phyloP scores from a whole-genome alignment of 148 eudicot genomes.

The Rhododendron vialii region DNA sequence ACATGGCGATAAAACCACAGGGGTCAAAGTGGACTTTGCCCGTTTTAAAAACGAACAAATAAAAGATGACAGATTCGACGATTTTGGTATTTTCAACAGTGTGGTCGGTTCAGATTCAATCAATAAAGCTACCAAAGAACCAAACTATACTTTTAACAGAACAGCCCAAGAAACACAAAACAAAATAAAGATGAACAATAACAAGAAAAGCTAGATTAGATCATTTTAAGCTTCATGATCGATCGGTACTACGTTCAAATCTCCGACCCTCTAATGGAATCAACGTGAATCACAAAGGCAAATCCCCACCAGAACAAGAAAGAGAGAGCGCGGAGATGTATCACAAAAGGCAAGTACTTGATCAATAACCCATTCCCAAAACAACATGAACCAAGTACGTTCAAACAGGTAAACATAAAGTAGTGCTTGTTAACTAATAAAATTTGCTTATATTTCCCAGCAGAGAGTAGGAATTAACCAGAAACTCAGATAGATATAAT shows the following conservation, averaged over 20 bases:
- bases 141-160: not conserved
- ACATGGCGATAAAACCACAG: no score
- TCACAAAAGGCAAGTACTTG: not conserved
- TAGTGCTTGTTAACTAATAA: not conserved
- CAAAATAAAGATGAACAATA: not conserved
- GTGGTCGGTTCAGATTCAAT: not conserved
- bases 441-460: not conserved
- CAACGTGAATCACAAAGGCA: not conserved
- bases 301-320: not conserved
- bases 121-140: not conserved
- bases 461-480: no score
- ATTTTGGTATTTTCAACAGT: not conserved
- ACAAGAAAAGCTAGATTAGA: not conserved
- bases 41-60: not conserved
- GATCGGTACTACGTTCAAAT: not conserved
- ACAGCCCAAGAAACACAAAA: not conserved
- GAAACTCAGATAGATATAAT: not conserved
- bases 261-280: not conserved
- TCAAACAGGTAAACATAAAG: no score
- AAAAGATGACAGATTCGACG: not conserved
- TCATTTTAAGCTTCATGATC: not conserved
- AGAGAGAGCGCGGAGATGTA: not conserved
- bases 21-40: no score
- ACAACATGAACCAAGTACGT: no score
- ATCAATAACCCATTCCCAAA: no score